Evolutionary conservation across 1,284 basidiomycete genomes (phyloP), one percentile per base, ranked within the genome.

Genomic region (Cystobasidium slooffiae): DNA sequence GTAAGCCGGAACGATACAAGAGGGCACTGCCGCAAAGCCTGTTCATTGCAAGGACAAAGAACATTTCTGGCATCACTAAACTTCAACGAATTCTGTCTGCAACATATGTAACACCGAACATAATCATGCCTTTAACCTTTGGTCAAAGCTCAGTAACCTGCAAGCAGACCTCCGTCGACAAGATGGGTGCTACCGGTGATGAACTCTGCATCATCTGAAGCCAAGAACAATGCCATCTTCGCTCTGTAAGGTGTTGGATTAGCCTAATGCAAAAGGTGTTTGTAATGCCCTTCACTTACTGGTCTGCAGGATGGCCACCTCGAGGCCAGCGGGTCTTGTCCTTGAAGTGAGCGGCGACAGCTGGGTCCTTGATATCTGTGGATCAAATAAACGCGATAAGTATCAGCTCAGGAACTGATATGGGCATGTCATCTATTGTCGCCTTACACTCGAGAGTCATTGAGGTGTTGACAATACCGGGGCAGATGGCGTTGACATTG

Each of bases 401-500:
- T 43, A 37, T n/a, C 41, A 59, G 22, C 14, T 39, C 31, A 8
- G 12, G 56, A 39, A 20, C 7, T 18, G 12, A 9, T n/a, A 24
- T 16, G 44, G 22, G 6, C 37, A 6, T 43, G 10, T 31, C 8
- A 37, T 31, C 47, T 6, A 20, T 51, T 51, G 16, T 16, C 47
- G n/a, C 37, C 64, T 66, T 37, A 66, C 64, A 69, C n/a, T 69
- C 68, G 14, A 61, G 55, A 5, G 68, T 69, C 68, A 69, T 69
- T 5, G 68, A 69, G 43, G 70, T 72, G 46, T 12, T n/a, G n/a
- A 69, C 68, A 24, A 69, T 69, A 12, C 68, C 68, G 6, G 68
- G 68, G n/a, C 52, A 55, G n/a, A 69, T 62, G 16, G 68, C 68
- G 37, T 69, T 69, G 20, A 69, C 37, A 22, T 69, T 69, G 41